Percentiles rank a stretch among this genome's conserved stretches.
phyloP scores from a whole-genome alignment of 768 basidiomycete genomes.

The Lactarius psammicola region DNA sequence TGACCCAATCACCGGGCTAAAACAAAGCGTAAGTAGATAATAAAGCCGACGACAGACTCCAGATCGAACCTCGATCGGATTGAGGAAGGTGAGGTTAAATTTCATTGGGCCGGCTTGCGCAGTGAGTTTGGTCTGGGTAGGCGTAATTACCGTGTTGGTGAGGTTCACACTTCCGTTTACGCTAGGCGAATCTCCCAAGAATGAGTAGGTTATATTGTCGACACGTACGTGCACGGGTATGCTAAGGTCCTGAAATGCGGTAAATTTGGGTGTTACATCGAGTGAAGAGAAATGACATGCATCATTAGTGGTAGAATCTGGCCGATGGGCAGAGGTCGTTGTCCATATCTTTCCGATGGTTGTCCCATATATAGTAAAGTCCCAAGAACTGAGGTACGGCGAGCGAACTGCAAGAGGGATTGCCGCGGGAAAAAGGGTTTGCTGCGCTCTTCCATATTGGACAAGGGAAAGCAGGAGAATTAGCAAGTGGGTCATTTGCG shows the following conservation, averaged over 20 bases:
- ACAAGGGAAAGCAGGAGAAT: neutral
- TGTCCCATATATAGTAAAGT: conserved; percentile 4
- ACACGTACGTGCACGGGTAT: conserved; percentile 21
- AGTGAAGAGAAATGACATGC: neutral
- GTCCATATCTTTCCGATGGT: conserved; percentile 26
- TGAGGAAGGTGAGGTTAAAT: no score
- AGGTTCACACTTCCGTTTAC: no score
- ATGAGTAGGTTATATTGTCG: conserved; percentile 26
- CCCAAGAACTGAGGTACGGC: conserved; percentile 33
- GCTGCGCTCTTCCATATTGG: conserved; percentile 1
- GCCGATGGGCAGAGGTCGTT: neutral
- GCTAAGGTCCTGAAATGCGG: conserved; percentile 11
- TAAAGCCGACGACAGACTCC: no score
- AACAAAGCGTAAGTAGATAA: no score
- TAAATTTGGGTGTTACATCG: neutral
- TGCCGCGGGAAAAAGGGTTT: conserved; percentile 29
- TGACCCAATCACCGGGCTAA: no score
- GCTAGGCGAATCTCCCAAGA: conserved; percentile 17
- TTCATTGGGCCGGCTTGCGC: no score
- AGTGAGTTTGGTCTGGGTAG: no score
- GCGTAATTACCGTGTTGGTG: no score
- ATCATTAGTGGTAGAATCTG: no score
- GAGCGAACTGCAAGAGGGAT: conserved; percentile 34
- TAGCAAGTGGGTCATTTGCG: neutral
- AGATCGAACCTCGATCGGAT: no score